phyloP scores from a whole-genome alignment of 306 rosid species.

The Hylodesmum podocarpum region DNA sequence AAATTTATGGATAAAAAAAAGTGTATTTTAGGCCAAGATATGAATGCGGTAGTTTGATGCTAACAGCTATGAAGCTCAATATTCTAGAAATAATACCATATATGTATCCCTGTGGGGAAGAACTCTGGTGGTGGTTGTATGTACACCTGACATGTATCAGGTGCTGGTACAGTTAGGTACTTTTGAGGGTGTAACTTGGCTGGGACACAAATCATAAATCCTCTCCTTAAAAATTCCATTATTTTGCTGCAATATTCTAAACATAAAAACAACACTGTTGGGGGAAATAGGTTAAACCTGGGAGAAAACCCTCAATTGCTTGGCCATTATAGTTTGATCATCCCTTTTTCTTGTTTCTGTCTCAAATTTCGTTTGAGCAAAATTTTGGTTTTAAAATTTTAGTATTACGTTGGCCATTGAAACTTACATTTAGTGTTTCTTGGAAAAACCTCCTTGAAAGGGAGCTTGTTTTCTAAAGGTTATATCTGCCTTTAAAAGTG shows the following conservation, averaged over 20 bases:
- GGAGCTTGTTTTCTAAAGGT: background rate
- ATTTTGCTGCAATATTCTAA: background rate
- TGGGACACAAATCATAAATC: background rate
- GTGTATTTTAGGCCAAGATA: background rate
- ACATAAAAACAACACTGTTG: background rate
- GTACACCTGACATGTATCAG: background rate
- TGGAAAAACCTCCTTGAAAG: background rate
- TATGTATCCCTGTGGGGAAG: background rate
- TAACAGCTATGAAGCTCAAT: background rate
- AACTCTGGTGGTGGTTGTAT: background rate
- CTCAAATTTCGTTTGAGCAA: background rate
- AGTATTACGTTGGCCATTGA: background rate
- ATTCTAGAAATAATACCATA: background rate
- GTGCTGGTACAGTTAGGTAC: background rate
- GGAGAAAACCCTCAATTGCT: background rate
- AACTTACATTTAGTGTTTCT: background rate
- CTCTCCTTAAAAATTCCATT: background rate
- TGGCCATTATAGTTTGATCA: background rate
- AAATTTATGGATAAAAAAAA: conserved; percentile 6
- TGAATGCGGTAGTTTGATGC: background rate
- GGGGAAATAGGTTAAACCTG: background rate
- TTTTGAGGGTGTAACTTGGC: background rate
- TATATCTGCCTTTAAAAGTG: background rate
- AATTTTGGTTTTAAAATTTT: background rate
- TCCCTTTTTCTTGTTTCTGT: background rate